Evolutionary conservation across 2,329 filamentous ascomycete species (phyloP).

Genomic region (Sporothrix mexicana): DNA sequence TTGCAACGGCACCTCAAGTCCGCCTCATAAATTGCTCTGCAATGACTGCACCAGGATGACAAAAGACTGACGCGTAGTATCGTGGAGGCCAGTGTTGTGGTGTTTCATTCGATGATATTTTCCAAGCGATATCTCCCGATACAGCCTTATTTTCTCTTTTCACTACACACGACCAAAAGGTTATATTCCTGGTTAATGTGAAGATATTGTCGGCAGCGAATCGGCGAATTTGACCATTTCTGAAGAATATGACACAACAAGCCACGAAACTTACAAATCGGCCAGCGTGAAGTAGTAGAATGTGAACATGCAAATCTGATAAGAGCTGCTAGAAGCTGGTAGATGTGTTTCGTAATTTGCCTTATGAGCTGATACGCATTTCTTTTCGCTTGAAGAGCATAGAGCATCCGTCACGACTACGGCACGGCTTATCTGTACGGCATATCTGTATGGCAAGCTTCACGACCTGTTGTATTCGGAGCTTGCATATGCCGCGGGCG

Average conservation of each 20-base stretch:
- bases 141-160: not conserved
- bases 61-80: not conserved
- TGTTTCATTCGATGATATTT: not conserved
- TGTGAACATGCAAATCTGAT: not conserved
- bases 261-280: not conserved
- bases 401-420: no score
- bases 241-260: not conserved
- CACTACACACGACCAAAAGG: not conserved
- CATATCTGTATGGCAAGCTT: not conserved
- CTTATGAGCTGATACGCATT: not conserved
- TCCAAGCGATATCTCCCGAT: not conserved
- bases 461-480: not conserved
- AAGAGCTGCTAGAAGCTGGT: not conserved
- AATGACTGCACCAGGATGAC: not conserved
- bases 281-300: not conserved
- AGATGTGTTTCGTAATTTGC: not conserved
- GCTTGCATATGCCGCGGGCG: not conserved
- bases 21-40: no score
- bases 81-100: no score
- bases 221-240: not conserved
- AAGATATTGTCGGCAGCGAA: conserved; percentile 4
- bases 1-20: no score
- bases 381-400: no score
- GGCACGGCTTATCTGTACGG: no score
- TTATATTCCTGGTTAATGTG: not conserved